Percentiles rank a stretch among this genome's conserved stretches.
Evolutionary conservation across 441 rosid species (phyloP).

Genomic region (Syzygium malaccense): DNA sequence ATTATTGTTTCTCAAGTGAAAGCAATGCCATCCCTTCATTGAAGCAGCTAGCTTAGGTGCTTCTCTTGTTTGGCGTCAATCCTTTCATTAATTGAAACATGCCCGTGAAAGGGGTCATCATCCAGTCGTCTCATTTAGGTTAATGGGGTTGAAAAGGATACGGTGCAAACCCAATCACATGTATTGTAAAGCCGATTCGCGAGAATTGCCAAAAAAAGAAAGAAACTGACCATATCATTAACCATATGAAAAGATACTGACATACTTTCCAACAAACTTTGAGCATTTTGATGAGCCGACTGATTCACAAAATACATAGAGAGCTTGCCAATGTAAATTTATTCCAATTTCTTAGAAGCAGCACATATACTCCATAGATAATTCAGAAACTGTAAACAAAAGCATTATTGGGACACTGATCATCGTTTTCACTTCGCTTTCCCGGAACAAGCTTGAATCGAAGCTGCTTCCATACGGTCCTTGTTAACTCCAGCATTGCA

Average conservation of each 20-base stretch:
- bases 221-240: background rate
- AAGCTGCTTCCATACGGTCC: background rate
- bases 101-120: background rate
- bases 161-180: background rate
- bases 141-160: background rate
- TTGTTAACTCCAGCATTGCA: constrained; percentile 1
- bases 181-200: background rate
- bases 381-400: background rate
- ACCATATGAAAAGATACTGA: background rate
- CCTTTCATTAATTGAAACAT: background rate
- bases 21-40: background rate
- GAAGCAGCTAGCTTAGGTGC: background rate
- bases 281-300: background rate
- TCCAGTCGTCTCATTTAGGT: background rate
- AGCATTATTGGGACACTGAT: background rate
- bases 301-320: background rate
- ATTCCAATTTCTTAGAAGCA: background rate
- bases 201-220: background rate
- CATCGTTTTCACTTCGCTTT: background rate
- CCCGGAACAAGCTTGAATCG: background rate
- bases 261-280: background rate
- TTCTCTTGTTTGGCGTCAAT: background rate
- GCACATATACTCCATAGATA: background rate
- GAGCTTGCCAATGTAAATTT: background rate
- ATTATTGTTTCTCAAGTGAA: background rate